phyloP scores from a whole-genome alignment of 345 rosid genomes.

The Hypericum perforatum region DNA sequence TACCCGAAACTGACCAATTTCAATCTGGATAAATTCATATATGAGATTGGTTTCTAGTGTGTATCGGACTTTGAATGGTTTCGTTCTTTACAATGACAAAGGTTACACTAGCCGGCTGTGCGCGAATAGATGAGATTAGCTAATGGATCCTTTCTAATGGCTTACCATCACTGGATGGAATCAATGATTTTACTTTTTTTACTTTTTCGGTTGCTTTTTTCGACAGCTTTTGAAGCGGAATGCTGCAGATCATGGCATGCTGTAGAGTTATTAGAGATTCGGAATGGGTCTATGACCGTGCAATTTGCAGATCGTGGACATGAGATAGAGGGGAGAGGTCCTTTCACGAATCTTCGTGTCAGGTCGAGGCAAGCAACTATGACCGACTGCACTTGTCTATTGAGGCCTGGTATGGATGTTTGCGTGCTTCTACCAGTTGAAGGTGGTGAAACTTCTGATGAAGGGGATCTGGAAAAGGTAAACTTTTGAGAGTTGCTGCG shows the following conservation, averaged over 20 bases:
- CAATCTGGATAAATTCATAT: no score
- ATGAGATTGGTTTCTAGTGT: no score
- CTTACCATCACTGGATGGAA: no score
- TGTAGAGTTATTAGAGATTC: conserved; percentile 41
- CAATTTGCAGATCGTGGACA: conserved; percentile 28
- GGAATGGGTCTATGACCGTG: conserved; percentile 38
- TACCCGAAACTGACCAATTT: no score
- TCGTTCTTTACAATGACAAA: no score
- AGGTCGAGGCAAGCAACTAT: conserved; percentile 55
- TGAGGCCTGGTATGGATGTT: conserved; percentile 74
- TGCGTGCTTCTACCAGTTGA: conserved; percentile 38
- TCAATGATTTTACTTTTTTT: no score
- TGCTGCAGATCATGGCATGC: conserved; percentile 49
- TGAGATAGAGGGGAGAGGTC: conserved; percentile 28
- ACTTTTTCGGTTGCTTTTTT: no score
- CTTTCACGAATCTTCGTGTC: conserved; percentile 47
- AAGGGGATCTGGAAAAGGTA: conserved; percentile 33
- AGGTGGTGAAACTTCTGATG: conserved; percentile 17
- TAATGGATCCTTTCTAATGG: no score
- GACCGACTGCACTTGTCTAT: conserved; percentile 56
- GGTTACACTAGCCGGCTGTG: no score
- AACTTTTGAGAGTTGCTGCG: conserved; percentile 2
- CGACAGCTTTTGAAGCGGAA: conserved; percentile 71
- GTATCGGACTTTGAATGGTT: no score
- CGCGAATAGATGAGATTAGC: no score